Percentiles rank a stretch among this genome's conserved stretches.
Evolutionary conservation across 768 basidiomycete species (phyloP).

Genomic region (Leucocoprinus sp.): DNA sequence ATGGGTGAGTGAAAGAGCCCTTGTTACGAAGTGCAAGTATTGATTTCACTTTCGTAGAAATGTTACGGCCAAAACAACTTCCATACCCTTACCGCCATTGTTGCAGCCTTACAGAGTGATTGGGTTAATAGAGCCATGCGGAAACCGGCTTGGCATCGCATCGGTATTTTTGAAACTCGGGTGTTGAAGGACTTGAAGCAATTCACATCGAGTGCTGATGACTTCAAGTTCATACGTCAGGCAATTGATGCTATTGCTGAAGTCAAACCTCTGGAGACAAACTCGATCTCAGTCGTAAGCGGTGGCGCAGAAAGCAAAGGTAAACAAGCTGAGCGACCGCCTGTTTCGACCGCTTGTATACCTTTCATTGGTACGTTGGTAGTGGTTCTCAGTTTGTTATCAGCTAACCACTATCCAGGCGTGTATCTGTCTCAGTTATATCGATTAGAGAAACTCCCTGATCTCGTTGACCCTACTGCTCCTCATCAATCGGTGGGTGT

Average conservation of each 20-base stretch:
- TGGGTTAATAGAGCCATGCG: slow-evolving; percentile 63
- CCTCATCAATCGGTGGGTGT: slow-evolving; percentile 61
- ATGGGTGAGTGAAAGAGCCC: slow-evolving; percentile 44
- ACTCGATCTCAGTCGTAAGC: slow-evolving; percentile 44
- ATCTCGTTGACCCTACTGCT: slow-evolving; percentile 76
- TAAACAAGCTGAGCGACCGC: slow-evolving; percentile 30
- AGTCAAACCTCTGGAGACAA: slow-evolving; percentile 49
- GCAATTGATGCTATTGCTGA: slow-evolving; percentile 58
- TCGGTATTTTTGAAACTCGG: slow-evolving; percentile 64
- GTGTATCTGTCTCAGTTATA: slow-evolving; percentile 70
- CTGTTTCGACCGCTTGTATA: slow-evolving; percentile 51
- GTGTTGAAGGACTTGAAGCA: slow-evolving; percentile 65
- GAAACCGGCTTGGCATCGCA: slow-evolving; percentile 50
- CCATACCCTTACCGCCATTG: slow-evolving; percentile 70
- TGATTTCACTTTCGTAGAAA: slow-evolving; percentile 42
- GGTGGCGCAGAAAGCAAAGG: slow-evolving; percentile 31
- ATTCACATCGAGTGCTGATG: slow-evolving; percentile 54
- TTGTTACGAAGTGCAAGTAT: not conserved
- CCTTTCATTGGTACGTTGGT: slow-evolving; percentile 66
- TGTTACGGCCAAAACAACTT: slow-evolving; percentile 72
- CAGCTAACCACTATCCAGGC: slow-evolving; percentile 31
- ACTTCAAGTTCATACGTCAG: slow-evolving; percentile 70
- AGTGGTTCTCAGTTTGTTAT: not conserved
- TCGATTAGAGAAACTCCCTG: slow-evolving; percentile 59
- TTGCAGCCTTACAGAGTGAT: slow-evolving; percentile 64